Conservation (phyloP, 805 yeast species). For the Wickerhamiella siamensis region DNA sequence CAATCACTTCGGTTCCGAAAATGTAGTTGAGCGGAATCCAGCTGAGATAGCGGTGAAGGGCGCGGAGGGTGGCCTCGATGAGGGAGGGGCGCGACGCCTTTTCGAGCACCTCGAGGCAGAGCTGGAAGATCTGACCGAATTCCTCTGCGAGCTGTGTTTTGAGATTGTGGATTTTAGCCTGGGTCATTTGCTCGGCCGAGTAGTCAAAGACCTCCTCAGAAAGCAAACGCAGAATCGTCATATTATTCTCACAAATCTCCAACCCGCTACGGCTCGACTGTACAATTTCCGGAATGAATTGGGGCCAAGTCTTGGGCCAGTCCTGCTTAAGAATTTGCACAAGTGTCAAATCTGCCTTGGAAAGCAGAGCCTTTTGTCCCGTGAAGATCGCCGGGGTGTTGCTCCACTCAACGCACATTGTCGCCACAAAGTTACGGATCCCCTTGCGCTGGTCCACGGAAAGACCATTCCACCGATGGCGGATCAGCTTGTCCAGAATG, state of each 20-base stretch:
- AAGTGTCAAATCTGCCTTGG: conserved; percentile 83
- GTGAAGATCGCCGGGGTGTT: conserved; percentile 63
- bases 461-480: conserved; percentile 83
- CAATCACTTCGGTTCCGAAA: conserved; percentile 73
- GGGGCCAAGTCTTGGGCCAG: conserved; percentile 99
- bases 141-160: conserved; percentile 77
- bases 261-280: conserved; percentile 68
- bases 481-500: conserved; percentile 77
- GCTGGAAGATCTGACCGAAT: conserved; percentile 81
- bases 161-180: conserved; percentile 74
- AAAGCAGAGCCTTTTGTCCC: conserved; percentile 66
- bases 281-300: conserved; percentile 86
- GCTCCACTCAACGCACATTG: conserved; percentile 85
- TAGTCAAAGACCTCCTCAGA: conserved; percentile 94
- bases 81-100: conserved; percentile 75
- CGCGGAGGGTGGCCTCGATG: conserved; percentile 68
- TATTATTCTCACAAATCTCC: conserved; percentile 94
- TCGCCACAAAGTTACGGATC: conserved; percentile 82
- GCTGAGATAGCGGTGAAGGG: conserved; percentile 70
- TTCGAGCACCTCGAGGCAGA: conserved; percentile 87
- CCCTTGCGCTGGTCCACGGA: conserved; percentile 84
- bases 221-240: conserved; percentile 76
- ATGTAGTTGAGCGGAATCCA: conserved; percentile 91
- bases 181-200: conserved; percentile 93
- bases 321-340: conserved; percentile 94